phyloP scores from a whole-genome alignment of 441 rosid species.

The Pelargonium australe region DNA sequence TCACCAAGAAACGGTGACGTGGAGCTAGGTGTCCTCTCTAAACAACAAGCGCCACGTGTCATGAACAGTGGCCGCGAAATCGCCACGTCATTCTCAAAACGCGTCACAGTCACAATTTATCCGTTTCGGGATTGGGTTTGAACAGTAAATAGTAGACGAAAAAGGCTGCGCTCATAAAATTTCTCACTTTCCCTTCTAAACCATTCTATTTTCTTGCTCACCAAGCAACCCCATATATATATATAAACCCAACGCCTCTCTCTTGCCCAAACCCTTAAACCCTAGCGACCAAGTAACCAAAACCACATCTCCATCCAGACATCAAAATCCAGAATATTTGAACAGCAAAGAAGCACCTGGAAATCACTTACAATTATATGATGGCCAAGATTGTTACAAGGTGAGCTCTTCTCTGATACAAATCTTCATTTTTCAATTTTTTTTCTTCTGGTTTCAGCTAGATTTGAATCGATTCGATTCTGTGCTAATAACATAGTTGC shows the following conservation, averaged over 20 bases:
- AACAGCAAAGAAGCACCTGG: not conserved
- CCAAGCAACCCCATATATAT: not conserved
- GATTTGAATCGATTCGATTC: not conserved
- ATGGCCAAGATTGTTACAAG: no score
- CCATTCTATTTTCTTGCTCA: not conserved
- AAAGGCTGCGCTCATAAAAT: not conserved
- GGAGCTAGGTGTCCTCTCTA: not conserved
- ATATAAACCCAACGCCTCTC: not conserved
- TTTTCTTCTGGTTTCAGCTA: not conserved
- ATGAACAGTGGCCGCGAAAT: not conserved
- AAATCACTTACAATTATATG: no score
- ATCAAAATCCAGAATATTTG: no score
- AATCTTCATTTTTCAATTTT: no score
- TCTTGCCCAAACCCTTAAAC: not conserved
- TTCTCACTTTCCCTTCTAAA: not conserved
- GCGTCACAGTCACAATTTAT: not conserved
- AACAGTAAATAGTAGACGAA: not conserved
- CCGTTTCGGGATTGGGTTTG: not conserved
- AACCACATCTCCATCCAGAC: no score
- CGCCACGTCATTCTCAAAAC: not conserved
- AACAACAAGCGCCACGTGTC: not conserved
- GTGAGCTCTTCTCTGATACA: no score
- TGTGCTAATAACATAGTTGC: no score
- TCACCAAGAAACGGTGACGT: constrained; percentile 1
- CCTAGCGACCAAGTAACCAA: not conserved